Evolutionary conservation across 2,329 filamentous ascomycete species (phyloP), one percentile per base, ranked within the genome.

Genomic region (Fusarium cicatricum): DNA sequence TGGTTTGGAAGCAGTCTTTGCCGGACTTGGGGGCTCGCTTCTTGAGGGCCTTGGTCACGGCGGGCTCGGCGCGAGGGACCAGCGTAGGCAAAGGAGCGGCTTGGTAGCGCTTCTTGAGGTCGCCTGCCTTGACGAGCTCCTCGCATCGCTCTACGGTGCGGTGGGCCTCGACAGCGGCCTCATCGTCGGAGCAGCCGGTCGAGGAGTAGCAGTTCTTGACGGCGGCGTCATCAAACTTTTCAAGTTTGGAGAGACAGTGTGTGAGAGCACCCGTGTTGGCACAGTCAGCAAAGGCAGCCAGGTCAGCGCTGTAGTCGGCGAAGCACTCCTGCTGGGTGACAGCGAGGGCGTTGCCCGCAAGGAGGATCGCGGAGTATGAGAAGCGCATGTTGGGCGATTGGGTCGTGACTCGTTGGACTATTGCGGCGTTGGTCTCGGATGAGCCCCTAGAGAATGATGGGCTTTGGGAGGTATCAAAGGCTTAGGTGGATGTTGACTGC

Each of bases 231-330:
- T 68, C 63, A 52, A 73, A 61, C 58, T 69, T 58, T 47, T 73
- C 57, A 26, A 75, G 71, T 29, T 67, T 58, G 10, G 65, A 55
- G 43, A 85, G 72, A 69, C 82, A 85, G 64, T 72, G 54, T 45
- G 71, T 67, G 58, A 84, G 72, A 33, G 75, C 72, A 51, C 69
- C 71, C 52, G 69, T 67, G 64, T 80, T 69, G 40, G 79, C 80
- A 68, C 82, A 84, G 47, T 72, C 72, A 12, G 80, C 72, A 33
- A 71, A 68, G 14, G 52, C 58, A 40, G 78, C 76, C 42, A 84
- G 72, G 43, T 76, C 71, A 19, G 59, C 49, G 58, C 75, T 72
- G 59, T 76, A 70, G 46, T 68, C 57, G 43, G 70, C 68, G 48
- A 84, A 66, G 65, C 81, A 82, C 64, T 75, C 72, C 60, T 69